Base-by-base conservation (phyloP, 2,329 filamentous ascomycete species). In the Arthrobotrys iridis region DNA sequence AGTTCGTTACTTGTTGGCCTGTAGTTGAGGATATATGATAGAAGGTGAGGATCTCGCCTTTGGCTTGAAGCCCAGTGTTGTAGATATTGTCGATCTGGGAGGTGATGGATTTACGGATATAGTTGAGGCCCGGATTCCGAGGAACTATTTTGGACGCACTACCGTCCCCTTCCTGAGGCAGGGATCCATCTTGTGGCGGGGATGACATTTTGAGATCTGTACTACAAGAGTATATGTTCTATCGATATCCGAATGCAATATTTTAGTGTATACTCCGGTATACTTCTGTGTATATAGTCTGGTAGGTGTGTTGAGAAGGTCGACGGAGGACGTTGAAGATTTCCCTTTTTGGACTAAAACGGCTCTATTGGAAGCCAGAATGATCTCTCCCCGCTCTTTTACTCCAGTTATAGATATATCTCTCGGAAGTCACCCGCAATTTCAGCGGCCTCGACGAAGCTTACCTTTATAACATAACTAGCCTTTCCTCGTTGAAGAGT, bases 301-400 rank as follows among this genome's bases (percentile, higher is more conserved):
- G 37, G 22, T 57, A 24, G 3, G 30, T 41, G 52, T 67, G 52
- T 48, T 58, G 52, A 30, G 37, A 1, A 22, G 4, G 48, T 26
- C 18, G 24, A 48, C 22, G 10, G 40, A 15, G 13, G 64, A 59
- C 50, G 64, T 67, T 30, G 18, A 35, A 50, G 20, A 67, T 67
- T 67, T 33, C 64, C 64, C 50, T 5, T 67, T 67, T 59, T 5
- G 64, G 50, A 55, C 18, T 37, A 30, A 18, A n/a, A 37, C 10
- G 24, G 30, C 8, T 55, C 20, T 22, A 0, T 33, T 4, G n/a
- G 13, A 30, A 33, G 24, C n/a, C 26, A 15, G 24, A 22, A 15
- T 13, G 15, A 11, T 40, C 18, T 40, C 55, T 11, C 24, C 30
- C 2, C 15, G 30, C 22, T 5, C 22, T 4, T 11, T 11, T 6